A percentile compares a stretch with the other conserved stretches of the same genome.
These are phyloP conservation scores for Chlamydomonas sp. DNA, from an alignment of 139 green algal genomes.

Conservation along the genomic window DNA sequence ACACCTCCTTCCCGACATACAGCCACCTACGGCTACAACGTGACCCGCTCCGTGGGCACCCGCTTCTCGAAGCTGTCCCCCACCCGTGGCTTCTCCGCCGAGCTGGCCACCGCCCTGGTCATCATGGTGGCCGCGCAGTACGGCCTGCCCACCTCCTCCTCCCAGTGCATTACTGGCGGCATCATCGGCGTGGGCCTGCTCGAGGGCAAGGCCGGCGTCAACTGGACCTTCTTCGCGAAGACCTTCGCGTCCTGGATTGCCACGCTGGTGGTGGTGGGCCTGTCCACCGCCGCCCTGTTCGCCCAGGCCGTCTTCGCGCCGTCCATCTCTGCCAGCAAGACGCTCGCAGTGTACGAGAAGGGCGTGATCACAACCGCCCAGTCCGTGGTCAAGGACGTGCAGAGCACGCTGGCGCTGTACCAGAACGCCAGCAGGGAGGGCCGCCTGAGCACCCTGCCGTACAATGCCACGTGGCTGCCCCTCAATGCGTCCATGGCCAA, in stretches of 20 bases:
- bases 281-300: constrained; percentile 55
- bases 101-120: constrained; percentile 70
- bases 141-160: constrained; percentile 39
- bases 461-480: background rate
- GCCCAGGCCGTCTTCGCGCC: constrained; percentile 45
- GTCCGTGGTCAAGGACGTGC: constrained; percentile 4
- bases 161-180: constrained; percentile 59
- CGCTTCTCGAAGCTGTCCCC: constrained; percentile 71
- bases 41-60: constrained; percentile 69
- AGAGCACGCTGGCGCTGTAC: background rate
- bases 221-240: constrained; percentile 57
- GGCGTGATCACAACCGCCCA: background rate
- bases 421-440: background rate
- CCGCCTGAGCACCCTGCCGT: background rate
- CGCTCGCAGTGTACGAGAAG: background rate
- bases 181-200: constrained; percentile 59
- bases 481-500: background rate
- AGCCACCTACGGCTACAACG: constrained; percentile 76
- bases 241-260: constrained; percentile 46
- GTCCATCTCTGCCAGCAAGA: background rate
- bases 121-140: constrained; percentile 60
- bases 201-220: constrained; percentile 62
- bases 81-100: constrained; percentile 71
- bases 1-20: too few species aligned
- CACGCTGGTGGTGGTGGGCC: constrained; percentile 53